phyloP scores from a whole-genome alignment of 1,139 yeast genomes.

The Protomyces macrosporus region DNA sequence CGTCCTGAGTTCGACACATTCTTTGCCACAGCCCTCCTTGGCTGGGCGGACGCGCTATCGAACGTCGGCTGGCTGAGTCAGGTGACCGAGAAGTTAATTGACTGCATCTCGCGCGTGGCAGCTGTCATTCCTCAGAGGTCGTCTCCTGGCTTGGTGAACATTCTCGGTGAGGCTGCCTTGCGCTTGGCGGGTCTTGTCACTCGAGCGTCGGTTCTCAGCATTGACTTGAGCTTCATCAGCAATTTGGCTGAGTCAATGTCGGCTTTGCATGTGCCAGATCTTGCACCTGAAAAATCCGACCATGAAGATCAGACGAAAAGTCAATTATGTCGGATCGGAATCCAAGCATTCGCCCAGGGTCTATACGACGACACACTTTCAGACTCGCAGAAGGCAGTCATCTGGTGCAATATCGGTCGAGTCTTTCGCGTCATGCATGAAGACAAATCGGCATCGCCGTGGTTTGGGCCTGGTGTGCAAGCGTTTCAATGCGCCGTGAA shows the following conservation, averaged over 20 bases:
- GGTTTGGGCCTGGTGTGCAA: slow-evolving; percentile 50
- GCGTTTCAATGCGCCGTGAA: slow-evolving; percentile 63
- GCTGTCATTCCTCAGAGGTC: not conserved
- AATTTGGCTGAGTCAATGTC: not conserved
- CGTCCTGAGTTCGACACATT: slow-evolving; percentile 58
- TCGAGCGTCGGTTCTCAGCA: not conserved
- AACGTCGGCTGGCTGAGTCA: slow-evolving; percentile 61
- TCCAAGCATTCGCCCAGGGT: not conserved
- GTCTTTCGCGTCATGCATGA: slow-evolving; percentile 41
- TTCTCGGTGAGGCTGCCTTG: slow-evolving; percentile 2
- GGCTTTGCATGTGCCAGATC: not conserved
- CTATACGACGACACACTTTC: not conserved
- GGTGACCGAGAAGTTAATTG: slow-evolving; percentile 50
- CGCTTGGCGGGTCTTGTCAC: not conserved
- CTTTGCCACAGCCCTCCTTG: slow-evolving; percentile 53
- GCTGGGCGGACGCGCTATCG: slow-evolving; percentile 51
- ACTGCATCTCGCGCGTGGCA: slow-evolving; percentile 39
- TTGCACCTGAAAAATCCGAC: not conserved
- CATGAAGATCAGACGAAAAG: not conserved
- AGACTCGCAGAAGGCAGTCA: slow-evolving; percentile 1
- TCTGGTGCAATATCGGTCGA: slow-evolving; percentile 11
- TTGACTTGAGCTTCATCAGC: not conserved
- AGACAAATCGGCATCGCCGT: slow-evolving; percentile 4
- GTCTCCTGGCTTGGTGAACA: not conserved
- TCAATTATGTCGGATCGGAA: not conserved